Evolutionary conservation across 257 asterid genomes (phyloP), one percentile per base, ranked within the genome.

Genomic region (Petunia secreta): DNA sequence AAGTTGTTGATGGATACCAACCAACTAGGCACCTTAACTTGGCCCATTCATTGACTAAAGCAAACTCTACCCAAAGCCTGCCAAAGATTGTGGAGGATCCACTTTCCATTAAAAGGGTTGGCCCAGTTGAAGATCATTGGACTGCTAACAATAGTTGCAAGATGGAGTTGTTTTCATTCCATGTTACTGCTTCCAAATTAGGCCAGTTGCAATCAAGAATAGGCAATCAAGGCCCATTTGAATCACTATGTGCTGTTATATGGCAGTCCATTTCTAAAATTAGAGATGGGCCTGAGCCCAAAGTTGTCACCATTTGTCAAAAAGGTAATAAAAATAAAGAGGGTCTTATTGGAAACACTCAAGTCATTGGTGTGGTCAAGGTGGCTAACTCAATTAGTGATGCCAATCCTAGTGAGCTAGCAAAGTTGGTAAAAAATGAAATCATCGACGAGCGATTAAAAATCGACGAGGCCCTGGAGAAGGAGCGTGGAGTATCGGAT

Each of bases 71-170:
- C 0, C 10, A 52, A 25, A 77, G 58, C 76, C 84, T 44, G 36
- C 41, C 80, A 34, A 83, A 71, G 25, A 34, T 3, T 1, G 16
- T 2, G 8, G 80, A 82, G 73, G 88, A 85, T 63, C 97, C 97
- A 2, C 77, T 90, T 68, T 90, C 97, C 46, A 50, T 91, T 50
- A 90, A 89, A 78, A 86, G 92, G 88, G 93, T 90, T 7, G 91
- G 59, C 85, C 92, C 95, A 6, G 96, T 88, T 46, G 98, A 92
- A 50, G 97, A 95, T 62, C 87, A 87, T 63, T 95, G 99, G 99
- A 82, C 82, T 9, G 5, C 85, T 37, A 76, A 64, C 50, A 48
- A 87, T 6, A 80, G 82, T 57, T 79, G 84, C 82, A 88, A 88
- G 36, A 86, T 92, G 94, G 91, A 82, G 46, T 25, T 92, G 0